phyloP scores from a whole-genome alignment of 2,329 filamentous ascomycete genomes.

The Diaporthe ampelina region DNA sequence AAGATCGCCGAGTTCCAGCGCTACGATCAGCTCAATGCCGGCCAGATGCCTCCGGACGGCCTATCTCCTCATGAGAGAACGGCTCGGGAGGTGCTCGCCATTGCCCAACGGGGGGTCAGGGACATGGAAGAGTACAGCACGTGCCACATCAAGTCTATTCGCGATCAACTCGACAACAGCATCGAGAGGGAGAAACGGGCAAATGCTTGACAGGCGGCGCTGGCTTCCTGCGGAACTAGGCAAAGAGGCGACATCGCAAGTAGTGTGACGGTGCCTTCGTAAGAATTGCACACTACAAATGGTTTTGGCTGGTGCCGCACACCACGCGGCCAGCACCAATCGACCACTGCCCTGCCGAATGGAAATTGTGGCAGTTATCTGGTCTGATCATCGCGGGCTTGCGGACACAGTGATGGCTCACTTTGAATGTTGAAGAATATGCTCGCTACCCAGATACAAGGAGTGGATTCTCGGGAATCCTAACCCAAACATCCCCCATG shows the following conservation, averaged over 20 bases:
- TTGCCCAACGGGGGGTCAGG: slow-evolving; percentile 29
- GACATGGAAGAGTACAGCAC: slow-evolving; percentile 38
- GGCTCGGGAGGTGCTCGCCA: slow-evolving; percentile 33
- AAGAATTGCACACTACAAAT: neutral
- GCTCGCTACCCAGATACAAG: neutral
- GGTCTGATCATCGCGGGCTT: neutral
- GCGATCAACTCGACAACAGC: slow-evolving; percentile 33
- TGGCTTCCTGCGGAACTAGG: neutral
- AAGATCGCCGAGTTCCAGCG: slow-evolving; percentile 31
- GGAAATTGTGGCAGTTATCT: neutral
- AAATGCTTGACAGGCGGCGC: slow-evolving; percentile 6
- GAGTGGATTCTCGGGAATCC: neutral
- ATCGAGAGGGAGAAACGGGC: slow-evolving; percentile 37
- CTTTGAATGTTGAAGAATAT: neutral
- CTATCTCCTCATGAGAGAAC: slow-evolving; percentile 32
- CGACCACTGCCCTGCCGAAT: neutral
- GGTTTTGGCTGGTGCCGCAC: neutral
- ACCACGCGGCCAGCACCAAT: no score
- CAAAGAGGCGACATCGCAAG: neutral
- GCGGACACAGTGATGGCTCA: neutral
- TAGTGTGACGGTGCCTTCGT: neutral
- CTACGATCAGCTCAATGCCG: slow-evolving; percentile 10
- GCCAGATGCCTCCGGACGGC: slow-evolving; percentile 1
- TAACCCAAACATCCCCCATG: no score
- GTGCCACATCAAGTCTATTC: slow-evolving; percentile 36